These are phyloP conservation scores for Penicillium sp. DNA, from an alignment of 2,329 filamentous ascomycete species.

Conservation along the genomic window DNA sequence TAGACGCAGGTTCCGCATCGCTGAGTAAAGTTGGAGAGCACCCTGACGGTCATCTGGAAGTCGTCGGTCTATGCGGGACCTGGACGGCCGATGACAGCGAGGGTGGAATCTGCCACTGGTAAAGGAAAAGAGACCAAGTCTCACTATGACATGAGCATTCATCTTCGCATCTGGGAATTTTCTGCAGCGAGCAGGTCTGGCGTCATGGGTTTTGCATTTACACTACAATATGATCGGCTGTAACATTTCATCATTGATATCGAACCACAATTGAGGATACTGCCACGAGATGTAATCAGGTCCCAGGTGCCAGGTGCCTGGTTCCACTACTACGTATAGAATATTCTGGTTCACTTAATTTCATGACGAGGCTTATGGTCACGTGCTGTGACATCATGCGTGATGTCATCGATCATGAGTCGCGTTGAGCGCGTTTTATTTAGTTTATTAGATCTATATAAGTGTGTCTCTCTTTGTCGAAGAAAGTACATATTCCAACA, in stretches of 20 bases:
- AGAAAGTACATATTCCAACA: not conserved
- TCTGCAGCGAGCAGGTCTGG: not conserved
- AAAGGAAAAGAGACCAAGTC: slow-evolving; percentile 10
- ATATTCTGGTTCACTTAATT: slow-evolving; percentile 3
- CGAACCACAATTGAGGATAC: not conserved
- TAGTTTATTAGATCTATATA: slow-evolving; percentile 4
- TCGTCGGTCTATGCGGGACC: slow-evolving; percentile 70
- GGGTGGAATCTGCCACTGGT: slow-evolving; percentile 56
- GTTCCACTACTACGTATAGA: slow-evolving; percentile 3
- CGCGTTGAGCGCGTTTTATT: not conserved
- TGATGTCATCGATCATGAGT: slow-evolving; percentile 19
- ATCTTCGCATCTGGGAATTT: slow-evolving; percentile 11
- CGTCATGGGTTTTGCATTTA: not conserved
- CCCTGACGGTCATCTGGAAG: slow-evolving; percentile 51
- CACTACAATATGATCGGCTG: not conserved
- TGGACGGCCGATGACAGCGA: slow-evolving; percentile 87
- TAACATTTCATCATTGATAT: slow-evolving; percentile 8
- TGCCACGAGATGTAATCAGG: not conserved
- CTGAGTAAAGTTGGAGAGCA: slow-evolving; percentile 52
- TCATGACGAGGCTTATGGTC: slow-evolving; percentile 14
- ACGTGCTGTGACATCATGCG: slow-evolving; percentile 21
- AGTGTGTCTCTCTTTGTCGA: not conserved
- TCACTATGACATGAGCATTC: slow-evolving; percentile 12
- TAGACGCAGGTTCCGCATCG: slow-evolving; percentile 35
- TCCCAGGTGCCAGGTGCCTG: too few relatives aligned